Evolutionary conservation across 1,139 yeast genomes (phyloP).

Genomic region (Zhuliangozyma parablackwelliae): DNA sequence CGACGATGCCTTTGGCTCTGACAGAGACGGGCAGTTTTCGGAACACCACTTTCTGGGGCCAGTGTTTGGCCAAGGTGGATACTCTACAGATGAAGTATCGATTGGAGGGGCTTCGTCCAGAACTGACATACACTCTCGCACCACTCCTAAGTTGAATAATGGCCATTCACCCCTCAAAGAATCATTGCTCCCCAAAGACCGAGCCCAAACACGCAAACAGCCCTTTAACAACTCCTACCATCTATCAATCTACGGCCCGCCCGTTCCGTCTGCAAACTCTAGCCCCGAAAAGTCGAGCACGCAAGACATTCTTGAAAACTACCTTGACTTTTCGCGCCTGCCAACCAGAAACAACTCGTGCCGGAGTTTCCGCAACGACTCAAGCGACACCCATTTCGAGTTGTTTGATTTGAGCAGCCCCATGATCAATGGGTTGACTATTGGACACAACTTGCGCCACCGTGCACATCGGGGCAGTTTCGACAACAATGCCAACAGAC

Average conservation of each 20-base stretch:
- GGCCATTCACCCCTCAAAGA: not conserved
- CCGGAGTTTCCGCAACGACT: not conserved
- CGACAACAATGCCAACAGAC: slow-evolving; percentile 10
- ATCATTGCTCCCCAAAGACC: slow-evolving; percentile 1
- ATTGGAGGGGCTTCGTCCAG: too few species aligned
- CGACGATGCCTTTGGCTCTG: not conserved
- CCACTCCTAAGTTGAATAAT: too few species aligned
- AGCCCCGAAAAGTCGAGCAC: slow-evolving; percentile 7
- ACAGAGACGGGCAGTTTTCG: not conserved
- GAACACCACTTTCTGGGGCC: too few species aligned
- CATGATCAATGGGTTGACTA: slow-evolving; percentile 33
- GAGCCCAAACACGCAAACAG: slow-evolving; percentile 3
- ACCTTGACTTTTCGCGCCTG: slow-evolving; percentile 17
- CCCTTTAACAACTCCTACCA: slow-evolving; percentile 27
- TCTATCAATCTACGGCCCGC: slow-evolving; percentile 27
- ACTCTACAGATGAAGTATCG: too few species aligned
- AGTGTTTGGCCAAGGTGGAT: too few species aligned
- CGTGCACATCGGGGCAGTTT: slow-evolving; percentile 9
- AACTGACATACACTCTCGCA: too few species aligned
- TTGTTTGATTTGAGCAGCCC: slow-evolving; percentile 33
- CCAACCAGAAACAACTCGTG: too few species aligned
- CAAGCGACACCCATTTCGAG: slow-evolving; percentile 12
- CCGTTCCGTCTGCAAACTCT: slow-evolving; percentile 7
- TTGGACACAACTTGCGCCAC: slow-evolving; percentile 27
- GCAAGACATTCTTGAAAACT: slow-evolving; percentile 33